Conservation (phyloP, 306 rosid species). For the Dryas alaskensis region DNA sequence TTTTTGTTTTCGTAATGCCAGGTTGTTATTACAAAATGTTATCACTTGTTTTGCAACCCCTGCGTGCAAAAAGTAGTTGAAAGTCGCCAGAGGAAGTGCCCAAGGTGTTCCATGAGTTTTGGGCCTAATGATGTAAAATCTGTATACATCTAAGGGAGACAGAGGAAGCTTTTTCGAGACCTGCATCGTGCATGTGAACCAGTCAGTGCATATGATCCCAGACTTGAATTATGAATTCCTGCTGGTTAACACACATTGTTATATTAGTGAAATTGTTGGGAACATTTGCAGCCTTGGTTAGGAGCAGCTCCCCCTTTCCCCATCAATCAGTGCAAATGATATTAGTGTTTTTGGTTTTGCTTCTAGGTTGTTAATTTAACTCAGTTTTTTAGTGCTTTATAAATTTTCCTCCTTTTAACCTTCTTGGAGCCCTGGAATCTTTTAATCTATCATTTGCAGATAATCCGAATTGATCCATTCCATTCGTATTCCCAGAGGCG, state of each 20-base stretch:
- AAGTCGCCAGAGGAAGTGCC: slow-evolving; percentile 90
- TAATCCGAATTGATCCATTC: slow-evolving; percentile 11
- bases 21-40: slow-evolving; percentile 99
- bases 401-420: slow-evolving; percentile 18
- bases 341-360: slow-evolving; percentile 36
- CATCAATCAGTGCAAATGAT: slow-evolving; percentile 31
- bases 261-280: slow-evolving; percentile 35
- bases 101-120: slow-evolving; percentile 69
- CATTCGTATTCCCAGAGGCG: neutral
- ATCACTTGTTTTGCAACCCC: slow-evolving; percentile 88
- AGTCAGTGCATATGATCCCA: neutral
- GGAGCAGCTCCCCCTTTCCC: slow-evolving; percentile 24
- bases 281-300: slow-evolving; percentile 38
- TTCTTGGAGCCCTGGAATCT: slow-evolving; percentile 26
- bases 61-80: slow-evolving; percentile 73
- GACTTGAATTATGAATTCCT: slow-evolving; percentile 33
- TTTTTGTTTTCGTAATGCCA: slow-evolving; percentile 24
- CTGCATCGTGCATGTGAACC: slow-evolving; percentile 28
- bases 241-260: slow-evolving; percentile 40
- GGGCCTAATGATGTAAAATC: slow-evolving; percentile 95
- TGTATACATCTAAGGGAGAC: slow-evolving; percentile 66
- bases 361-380: slow-evolving; percentile 30
- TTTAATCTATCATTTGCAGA: slow-evolving; percentile 21
- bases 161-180: slow-evolving; percentile 16
- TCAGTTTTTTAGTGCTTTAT: slow-evolving; percentile 34